phyloP scores from a whole-genome alignment of 306 rosid genomes.

The Cyclanthera cordifolia region DNA sequence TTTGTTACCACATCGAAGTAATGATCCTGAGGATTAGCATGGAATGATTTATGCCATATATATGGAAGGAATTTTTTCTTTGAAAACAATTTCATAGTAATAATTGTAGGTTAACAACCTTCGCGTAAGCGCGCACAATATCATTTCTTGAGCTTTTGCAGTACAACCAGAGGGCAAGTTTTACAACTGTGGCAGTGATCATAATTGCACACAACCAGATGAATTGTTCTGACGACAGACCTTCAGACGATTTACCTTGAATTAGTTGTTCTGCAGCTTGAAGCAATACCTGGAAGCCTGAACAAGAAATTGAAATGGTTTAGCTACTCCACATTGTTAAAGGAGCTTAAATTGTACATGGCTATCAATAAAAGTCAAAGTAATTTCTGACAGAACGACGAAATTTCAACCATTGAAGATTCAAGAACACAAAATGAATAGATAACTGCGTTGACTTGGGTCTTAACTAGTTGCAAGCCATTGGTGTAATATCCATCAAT shows the following conservation, averaged over 20 bases:
- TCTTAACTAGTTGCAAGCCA: background rate
- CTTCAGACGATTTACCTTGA: constrained; percentile 33
- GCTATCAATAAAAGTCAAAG: background rate
- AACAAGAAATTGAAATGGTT: constrained; percentile 13
- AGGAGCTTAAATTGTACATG: background rate
- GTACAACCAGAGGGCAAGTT: constrained; percentile 75
- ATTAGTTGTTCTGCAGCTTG: constrained; percentile 56
- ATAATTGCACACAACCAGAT: constrained; percentile 63
- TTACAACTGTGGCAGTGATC: constrained; percentile 64
- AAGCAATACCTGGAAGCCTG: constrained; percentile 87
- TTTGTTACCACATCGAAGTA: constrained; percentile 90
- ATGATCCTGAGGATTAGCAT: constrained; percentile 56
- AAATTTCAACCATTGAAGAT: background rate
- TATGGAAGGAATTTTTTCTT: background rate
- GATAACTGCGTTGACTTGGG: background rate
- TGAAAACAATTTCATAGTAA: background rate
- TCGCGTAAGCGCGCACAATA: constrained; percentile 86
- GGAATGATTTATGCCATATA: background rate
- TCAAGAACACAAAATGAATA: background rate
- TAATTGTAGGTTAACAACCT: constrained; percentile 31
- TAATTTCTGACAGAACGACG: background rate
- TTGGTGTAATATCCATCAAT: background rate
- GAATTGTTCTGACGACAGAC: constrained; percentile 42
- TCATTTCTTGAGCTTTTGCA: constrained; percentile 68
- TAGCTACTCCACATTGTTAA: background rate